Evolutionary conservation across 1,284 basidiomycete genomes (phyloP).

Genomic region (Ceratobasidium sp.): DNA sequence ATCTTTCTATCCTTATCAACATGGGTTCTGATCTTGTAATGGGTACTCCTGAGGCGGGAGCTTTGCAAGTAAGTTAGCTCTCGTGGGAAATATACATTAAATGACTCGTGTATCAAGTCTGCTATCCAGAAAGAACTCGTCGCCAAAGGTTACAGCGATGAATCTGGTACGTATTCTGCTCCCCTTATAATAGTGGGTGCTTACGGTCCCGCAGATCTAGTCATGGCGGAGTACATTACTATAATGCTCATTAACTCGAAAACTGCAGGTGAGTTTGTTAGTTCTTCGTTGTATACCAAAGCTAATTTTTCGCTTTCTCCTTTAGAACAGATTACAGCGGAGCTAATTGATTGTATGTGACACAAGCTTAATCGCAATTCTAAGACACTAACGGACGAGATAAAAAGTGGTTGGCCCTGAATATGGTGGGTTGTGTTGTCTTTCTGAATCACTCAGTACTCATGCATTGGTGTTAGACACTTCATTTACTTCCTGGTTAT

Average conservation of each 20-base stretch:
- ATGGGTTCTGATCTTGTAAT: conserved; percentile 84
- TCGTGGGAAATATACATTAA: neutral
- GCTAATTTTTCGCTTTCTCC: neutral
- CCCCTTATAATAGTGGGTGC: conserved; percentile 11
- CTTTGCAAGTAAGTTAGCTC: conserved; percentile 70
- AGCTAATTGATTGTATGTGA: conserved; percentile 82
- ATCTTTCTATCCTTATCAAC: conserved; percentile 47
- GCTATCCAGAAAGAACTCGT: conserved; percentile 86
- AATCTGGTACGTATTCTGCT: conserved; percentile 69
- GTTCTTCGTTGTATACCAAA: conserved; percentile 16
- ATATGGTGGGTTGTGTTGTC: conserved; percentile 66
- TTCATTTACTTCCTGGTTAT: conserved; percentile 87
- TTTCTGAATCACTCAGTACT: neutral
- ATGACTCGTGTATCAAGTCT: conserved; percentile 63
- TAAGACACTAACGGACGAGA: neutral
- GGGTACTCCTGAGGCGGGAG: conserved; percentile 79
- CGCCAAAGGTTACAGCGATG: conserved; percentile 78
- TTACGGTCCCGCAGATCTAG: conserved; percentile 68
- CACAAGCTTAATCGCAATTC: neutral
- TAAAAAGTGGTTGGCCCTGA: conserved; percentile 81
- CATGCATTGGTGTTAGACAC: conserved; percentile 65
- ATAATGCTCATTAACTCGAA: conserved; percentile 95
- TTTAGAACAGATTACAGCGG: conserved; percentile 81
- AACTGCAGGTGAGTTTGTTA: conserved; percentile 70
- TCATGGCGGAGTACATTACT: conserved; percentile 91